These are phyloP conservation scores for Exserohilum rostratum DNA, from an alignment of 2,329 filamentous ascomycete genomes.

Conservation along the genomic window DNA sequence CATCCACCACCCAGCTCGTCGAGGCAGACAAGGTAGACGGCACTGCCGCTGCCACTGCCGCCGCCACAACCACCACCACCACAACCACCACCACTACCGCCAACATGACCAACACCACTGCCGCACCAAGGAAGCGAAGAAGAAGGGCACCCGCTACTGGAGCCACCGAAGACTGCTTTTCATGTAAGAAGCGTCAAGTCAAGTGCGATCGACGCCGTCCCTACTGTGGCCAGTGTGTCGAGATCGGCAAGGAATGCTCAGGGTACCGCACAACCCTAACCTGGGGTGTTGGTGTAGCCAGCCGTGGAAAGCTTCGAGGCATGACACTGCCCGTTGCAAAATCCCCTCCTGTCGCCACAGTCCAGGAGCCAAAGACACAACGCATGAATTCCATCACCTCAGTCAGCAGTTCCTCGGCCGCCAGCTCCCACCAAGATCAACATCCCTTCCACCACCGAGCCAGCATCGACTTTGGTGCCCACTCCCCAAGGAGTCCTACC, in stretches of 20 bases:
- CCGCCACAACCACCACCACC: conserved; percentile 19
- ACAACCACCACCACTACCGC: conserved; percentile 24
- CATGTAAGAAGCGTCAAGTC: conserved; percentile 80
- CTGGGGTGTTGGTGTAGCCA: conserved; percentile 95
- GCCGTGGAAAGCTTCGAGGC: conserved; percentile 90
- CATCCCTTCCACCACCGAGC: conserved; percentile 35
- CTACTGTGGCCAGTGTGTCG: conserved; percentile 93
- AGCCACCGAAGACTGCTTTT: conserved; percentile 93
- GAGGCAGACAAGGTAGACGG: conserved; percentile 43
- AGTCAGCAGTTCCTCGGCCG: conserved; percentile 24
- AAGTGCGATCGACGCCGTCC: conserved; percentile 91
- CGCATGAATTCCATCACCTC: conserved; percentile 30
- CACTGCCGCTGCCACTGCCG: conserved; percentile 30
- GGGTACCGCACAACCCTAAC: conserved; percentile 97
- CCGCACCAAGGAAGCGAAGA: conserved; percentile 68
- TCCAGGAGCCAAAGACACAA: conserved; percentile 39
- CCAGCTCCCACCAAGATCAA: conserved; percentile 32
- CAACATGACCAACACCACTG: conserved; percentile 35
- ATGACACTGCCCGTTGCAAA: conserved; percentile 73
- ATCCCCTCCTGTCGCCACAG: conserved; percentile 38
- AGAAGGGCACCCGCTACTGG: conserved; percentile 87
- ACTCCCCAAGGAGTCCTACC: conserved; percentile 45
- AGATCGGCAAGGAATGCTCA: conserved; percentile 88
- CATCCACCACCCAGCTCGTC: conserved; percentile 39
- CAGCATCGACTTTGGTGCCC: conserved; percentile 44